Conservation (phyloP, 805 yeast genomes). For the Brettanomyces custersianus region DNA sequence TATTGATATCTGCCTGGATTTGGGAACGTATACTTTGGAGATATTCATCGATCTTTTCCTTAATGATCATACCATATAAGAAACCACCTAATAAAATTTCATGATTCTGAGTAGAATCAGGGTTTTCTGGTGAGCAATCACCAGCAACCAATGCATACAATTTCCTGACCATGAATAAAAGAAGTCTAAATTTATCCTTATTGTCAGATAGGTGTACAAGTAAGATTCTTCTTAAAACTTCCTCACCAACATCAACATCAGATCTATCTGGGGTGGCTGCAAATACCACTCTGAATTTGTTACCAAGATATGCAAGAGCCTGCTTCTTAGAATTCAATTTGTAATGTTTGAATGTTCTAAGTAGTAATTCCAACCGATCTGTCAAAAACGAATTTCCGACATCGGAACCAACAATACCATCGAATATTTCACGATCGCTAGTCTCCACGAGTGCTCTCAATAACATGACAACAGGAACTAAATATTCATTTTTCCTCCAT, state of each 20-base stretch:
- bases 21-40: constrained; percentile 64
- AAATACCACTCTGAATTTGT: constrained; percentile 89
- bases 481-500: constrained; percentile 93
- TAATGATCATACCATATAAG: constrained; percentile 91
- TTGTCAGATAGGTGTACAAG: constrained; percentile 75
- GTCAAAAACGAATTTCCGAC: constrained; percentile 84
- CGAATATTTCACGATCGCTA: constrained; percentile 90
- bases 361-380: constrained; percentile 90
- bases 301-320: constrained; percentile 91
- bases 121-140: constrained; percentile 94
- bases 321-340: constrained; percentile 72
- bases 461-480: constrained; percentile 89
- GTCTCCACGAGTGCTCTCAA: constrained; percentile 85
- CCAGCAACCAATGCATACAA: constrained; percentile 92
- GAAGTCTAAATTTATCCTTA: constrained; percentile 76
- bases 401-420: constrained; percentile 91
- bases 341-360: constrained; percentile 82
- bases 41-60: constrained; percentile 94
- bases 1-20: constrained; percentile 68
- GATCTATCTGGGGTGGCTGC: constrained; percentile 82
- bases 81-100: constrained; percentile 94
- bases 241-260: constrained; percentile 85
- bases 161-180: constrained; percentile 92
- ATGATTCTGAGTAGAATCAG: constrained; percentile 99
- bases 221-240: constrained; percentile 74